A percentile compares a stretch with the other conserved stretches of the same genome.
Conservation (phyloP, 225 moss, liverwort and hornwort genomes). For the Polytrichum formosum region DNA sequence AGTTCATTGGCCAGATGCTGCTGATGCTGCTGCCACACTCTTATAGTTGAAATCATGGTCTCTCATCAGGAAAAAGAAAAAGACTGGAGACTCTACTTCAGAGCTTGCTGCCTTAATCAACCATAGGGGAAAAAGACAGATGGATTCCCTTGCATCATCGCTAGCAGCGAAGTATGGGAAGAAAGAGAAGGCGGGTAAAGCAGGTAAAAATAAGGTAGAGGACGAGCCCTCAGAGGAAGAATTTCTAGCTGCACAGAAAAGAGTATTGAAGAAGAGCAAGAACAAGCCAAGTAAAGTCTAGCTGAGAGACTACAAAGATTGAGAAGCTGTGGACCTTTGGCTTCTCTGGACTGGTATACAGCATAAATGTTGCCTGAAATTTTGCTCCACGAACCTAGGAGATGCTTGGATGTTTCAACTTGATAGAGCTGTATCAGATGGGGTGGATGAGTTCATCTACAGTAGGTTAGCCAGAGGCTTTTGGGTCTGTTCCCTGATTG, state of each 20-base stretch:
- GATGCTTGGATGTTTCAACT: not conserved
- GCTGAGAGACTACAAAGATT: not conserved
- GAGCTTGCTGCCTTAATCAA: constrained; percentile 64
- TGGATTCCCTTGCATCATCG: constrained; percentile 68
- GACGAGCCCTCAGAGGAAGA: constrained; percentile 88
- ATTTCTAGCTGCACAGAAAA: constrained; percentile 74
- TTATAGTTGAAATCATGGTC: no score
- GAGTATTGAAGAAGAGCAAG: constrained; percentile 41
- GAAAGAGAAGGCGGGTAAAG: constrained; percentile 51
- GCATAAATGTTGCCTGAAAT: no score
- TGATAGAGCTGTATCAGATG: not conserved
- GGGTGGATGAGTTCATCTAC: not conserved
- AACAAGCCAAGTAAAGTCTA: constrained; percentile 5
- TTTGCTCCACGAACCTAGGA: not conserved
- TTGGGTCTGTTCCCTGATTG: not conserved
- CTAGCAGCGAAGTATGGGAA: constrained; percentile 80
- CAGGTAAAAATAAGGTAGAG: constrained; percentile 22
- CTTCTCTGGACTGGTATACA: not conserved
- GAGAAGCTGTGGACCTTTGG: not conserved
- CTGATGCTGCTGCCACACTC: no score
- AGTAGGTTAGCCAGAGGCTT: not conserved
- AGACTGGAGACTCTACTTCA: constrained; percentile 39
- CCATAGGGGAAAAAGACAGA: constrained; percentile 68
- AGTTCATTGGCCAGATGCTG: no score
- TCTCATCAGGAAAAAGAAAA: constrained; percentile 47